Base-by-base conservation (phyloP, 768 basidiomycete species). In the Paxillus ammoniavirescens region DNA sequence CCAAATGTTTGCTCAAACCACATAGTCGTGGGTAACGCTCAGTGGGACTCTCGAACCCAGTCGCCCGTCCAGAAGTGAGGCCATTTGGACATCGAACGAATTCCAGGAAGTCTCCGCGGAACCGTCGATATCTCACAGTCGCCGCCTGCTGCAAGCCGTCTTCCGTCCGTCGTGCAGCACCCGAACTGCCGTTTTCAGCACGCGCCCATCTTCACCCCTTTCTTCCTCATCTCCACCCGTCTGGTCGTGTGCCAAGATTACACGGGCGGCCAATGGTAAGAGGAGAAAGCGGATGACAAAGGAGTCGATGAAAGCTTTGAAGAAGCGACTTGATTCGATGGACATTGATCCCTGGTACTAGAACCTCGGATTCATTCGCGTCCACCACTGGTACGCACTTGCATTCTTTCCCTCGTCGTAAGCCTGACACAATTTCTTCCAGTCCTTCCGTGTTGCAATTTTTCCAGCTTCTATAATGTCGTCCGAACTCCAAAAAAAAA, bases 221-320 rank as follows among this genome's bases (percentile, higher is more conserved):
- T 42, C 55, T 38, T 8, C 12, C 35, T 40, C 31, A 5, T 8
- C 12, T 2, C 43, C 30, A 47, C 48, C 49, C 3, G 26, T 54
- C 9, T 65, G 61, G 58, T 53, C 61, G 35, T 65, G 63, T 53
- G 58, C 54, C 12, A 54, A 58, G 44, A 65, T 63, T 54, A 54
- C 64, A 2, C 54, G 52, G 47, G 21, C 21, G 21, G 3, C 21
- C 21, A 53, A 55, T 13, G 36, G 28, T 26, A 47, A 47, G 56
- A 52, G 10, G 17, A 41, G 41, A n/a, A 49, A 21, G 37, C 50
- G 42, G 45, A 51, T 59, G 49, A 52, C 46, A n/a, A 59, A 49
- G 36, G 36, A 26, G 13, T 53, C 57, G 3, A 53, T 38, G 53
- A 62, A 26, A 23, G 50, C 28, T 28, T 41, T 57, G 54, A 60